phyloP scores from a whole-genome alignment of 2,329 filamentous ascomycete genomes.

The Beauveria caledonica region DNA sequence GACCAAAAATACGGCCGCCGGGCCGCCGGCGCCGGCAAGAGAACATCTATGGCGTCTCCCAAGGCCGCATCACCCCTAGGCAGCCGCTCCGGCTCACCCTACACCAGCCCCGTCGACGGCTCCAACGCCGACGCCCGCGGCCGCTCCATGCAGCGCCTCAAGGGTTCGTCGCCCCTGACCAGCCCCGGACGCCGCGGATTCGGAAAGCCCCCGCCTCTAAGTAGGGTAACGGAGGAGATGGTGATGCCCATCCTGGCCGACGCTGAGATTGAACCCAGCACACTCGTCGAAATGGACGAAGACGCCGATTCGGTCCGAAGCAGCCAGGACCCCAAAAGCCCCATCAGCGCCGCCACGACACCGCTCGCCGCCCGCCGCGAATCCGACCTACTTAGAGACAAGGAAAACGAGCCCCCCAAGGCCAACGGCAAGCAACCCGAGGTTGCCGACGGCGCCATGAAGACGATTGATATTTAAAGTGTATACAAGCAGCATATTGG shows the following conservation, averaged over 20 bases:
- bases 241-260: slow-evolving; percentile 31
- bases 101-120: slow-evolving; percentile 55
- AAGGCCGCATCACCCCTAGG: slow-evolving; percentile 38
- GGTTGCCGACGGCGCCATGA: slow-evolving; percentile 45
- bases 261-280: slow-evolving; percentile 34
- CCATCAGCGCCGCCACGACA: slow-evolving; percentile 19
- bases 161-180: slow-evolving; percentile 51
- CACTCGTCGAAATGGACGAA: slow-evolving; percentile 50
- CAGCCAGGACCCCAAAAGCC: slow-evolving; percentile 33
- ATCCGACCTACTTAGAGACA: slow-evolving; percentile 31
- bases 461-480: slow-evolving; percentile 51
- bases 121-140: slow-evolving; percentile 63
- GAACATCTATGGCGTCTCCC: slow-evolving; percentile 41
- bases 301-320: slow-evolving; percentile 47
- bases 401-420: slow-evolving; percentile 28
- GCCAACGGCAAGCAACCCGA: slow-evolving; percentile 37
- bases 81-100: slow-evolving; percentile 49
- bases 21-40: slow-evolving; percentile 33
- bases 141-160: slow-evolving; percentile 62
- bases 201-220: slow-evolving; percentile 63
- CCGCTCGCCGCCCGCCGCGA: slow-evolving; percentile 23
- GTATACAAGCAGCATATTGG: slow-evolving; percentile 14
- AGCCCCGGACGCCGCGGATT: slow-evolving; percentile 59
- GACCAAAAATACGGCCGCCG: slow-evolving; percentile 88
- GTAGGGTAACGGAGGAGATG: slow-evolving; percentile 65